phyloP scores from a whole-genome alignment of 1,284 basidiomycete genomes.

The Irpex sp. region DNA sequence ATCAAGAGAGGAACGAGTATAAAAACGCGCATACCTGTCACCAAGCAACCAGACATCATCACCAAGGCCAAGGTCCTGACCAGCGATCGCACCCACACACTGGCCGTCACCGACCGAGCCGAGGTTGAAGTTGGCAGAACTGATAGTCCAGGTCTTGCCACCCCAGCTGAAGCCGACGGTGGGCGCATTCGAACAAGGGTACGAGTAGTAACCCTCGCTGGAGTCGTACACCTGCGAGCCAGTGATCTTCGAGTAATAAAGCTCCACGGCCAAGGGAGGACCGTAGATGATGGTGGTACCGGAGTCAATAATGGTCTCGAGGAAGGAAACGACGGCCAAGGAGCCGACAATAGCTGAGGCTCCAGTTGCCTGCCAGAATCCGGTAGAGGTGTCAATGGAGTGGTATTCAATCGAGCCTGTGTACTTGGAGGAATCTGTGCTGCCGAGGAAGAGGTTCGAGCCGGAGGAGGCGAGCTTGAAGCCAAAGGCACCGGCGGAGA shows the following conservation, averaged over 20 bases:
- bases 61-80: conserved; percentile 19
- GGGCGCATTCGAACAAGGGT: conserved; percentile 26
- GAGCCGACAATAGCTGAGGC: conserved; percentile 21
- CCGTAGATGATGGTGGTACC: conserved; percentile 52
- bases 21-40: conserved; percentile 16
- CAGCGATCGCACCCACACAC: conserved; percentile 27
- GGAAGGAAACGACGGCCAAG: conserved; percentile 20
- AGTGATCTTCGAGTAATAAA: conserved; percentile 41
- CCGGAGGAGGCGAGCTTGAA: conserved; percentile 46
- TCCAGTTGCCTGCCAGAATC: conserved; percentile 27
- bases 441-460: conserved; percentile 52
- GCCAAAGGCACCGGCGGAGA: conserved; percentile 37
- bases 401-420: conserved; percentile 37
- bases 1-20: background rate
- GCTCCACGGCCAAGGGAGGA: conserved; percentile 37
- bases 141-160: conserved; percentile 27
- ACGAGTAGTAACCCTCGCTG: conserved; percentile 26
- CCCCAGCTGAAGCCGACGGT: conserved; percentile 29
- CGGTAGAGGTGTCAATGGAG: conserved; percentile 23
- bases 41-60: conserved; percentile 24
- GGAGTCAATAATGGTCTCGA: conserved; percentile 39
- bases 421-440: conserved; percentile 35
- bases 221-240: conserved; percentile 33
- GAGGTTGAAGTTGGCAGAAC: conserved; percentile 26
- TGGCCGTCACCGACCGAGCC: conserved; percentile 16